Conservation (phyloP, 805 yeast species). For the Schwanniomyces sp. region DNA sequence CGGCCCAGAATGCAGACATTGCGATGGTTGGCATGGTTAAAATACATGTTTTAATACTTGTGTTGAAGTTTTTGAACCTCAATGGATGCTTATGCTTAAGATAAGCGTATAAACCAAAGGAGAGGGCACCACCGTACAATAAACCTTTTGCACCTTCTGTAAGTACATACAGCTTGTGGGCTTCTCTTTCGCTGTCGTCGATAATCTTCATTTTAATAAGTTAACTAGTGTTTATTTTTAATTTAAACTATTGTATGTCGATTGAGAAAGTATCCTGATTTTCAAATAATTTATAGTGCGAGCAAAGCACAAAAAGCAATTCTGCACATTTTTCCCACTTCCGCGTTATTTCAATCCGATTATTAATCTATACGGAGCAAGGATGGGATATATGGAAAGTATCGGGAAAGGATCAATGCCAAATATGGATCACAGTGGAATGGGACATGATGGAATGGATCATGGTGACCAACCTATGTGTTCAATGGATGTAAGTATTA, state of each 20-base stretch:
- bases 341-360: background rate
- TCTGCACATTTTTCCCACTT: background rate
- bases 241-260: too few species aligned
- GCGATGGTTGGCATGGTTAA: conserved; percentile 41
- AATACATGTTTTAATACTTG: conserved; percentile 39
- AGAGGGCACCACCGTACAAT: conserved; percentile 30
- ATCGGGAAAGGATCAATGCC: background rate
- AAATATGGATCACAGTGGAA: conserved; percentile 7
- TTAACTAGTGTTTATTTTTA: too few species aligned
- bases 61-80: conserved; percentile 32
- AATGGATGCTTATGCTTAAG: conserved; percentile 32
- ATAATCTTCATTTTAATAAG: conserved; percentile 32
- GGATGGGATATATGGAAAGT: background rate
- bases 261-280: background rate
- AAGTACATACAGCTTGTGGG: conserved; percentile 34
- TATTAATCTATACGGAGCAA: background rate
- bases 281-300: background rate
- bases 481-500: conserved; percentile 49
- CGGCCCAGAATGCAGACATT: conserved; percentile 40
- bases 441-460: conserved; percentile 12
- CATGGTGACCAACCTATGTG: conserved; percentile 36
- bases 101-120: conserved; percentile 32
- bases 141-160: conserved; percentile 41
- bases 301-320: background rate
- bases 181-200: conserved; percentile 36